Evolutionary conservation across 345 rosid genomes (phyloP).

Genomic region (Anastatica hierochuntica): DNA sequence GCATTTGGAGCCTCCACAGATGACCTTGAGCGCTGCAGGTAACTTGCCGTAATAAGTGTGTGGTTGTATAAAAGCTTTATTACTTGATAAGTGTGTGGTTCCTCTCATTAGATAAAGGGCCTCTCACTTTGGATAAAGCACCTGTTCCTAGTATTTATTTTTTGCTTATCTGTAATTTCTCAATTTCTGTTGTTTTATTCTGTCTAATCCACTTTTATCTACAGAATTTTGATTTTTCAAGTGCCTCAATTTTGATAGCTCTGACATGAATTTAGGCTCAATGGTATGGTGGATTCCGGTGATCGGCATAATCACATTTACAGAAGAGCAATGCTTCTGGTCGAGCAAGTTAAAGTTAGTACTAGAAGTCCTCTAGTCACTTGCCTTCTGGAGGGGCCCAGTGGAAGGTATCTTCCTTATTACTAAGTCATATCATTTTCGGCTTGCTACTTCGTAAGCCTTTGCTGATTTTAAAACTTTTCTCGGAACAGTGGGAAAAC

Average conservation of each 20-base stretch:
- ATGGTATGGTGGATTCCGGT: constrained; percentile 93
- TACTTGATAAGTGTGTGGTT: no score
- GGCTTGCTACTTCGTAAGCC: not conserved
- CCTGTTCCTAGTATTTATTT: no score
- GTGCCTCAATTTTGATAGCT: not conserved
- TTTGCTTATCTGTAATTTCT: no score
- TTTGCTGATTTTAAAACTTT: constrained; percentile 10
- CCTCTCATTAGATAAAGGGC: no score
- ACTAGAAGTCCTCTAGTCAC: constrained; percentile 90
- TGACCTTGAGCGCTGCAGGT: constrained; percentile 97
- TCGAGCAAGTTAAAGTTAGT: constrained; percentile 98
- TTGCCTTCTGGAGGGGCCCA: constrained; percentile 89
- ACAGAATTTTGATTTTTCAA: not conserved
- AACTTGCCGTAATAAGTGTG: constrained; percentile 1
- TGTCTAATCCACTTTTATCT: not conserved
- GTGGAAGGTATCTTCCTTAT: constrained; percentile 61
- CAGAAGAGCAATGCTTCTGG: constrained; percentile 79
- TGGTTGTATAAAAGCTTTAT: not conserved
- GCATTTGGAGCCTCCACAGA: constrained; percentile 98
- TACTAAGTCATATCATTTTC: not conserved
- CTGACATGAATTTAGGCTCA: constrained; percentile 41
- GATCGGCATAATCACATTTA: constrained; percentile 64
- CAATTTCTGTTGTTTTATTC: not conserved
- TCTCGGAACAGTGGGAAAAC: constrained; percentile 78
- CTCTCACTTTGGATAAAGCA: no score